Evolutionary conservation across 257 asterid genomes (phyloP), one percentile per base, ranked within the genome.

Genomic region (Solanum sparsipilum): DNA sequence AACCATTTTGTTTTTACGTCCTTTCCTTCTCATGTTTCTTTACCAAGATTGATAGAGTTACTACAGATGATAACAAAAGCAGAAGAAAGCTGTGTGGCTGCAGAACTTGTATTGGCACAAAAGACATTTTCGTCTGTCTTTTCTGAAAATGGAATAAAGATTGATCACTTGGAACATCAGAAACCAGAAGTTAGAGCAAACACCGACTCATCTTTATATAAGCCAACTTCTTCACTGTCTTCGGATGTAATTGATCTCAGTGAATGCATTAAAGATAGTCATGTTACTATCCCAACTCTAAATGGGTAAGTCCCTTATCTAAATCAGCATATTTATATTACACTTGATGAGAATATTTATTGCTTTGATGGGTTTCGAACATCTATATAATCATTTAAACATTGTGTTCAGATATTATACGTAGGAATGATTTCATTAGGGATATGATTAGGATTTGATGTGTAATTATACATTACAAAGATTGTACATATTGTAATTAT

Each of bases 211-310:
- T 90, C 92, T 83, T 74, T 31, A 65, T 78, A 88, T 41, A 89
- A 89, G 48, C 35, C 75, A 34, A 72, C 39, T 90, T 71, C 88
- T 84, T 89, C 93, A 41, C 82, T 65, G 68, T 91, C 93, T 85
- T 90, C 91, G 23, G 93, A 83, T 88, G 84, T 93, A 81, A 88
- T 96, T 91, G 98, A 96, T 91, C 96, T 95, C 86, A 91, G 95
- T 91, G 92, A 89, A 89, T 92, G 95, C 90, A 94, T 94, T 76
- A 90, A 90, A 90, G 94, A 93, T 90, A 91, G 93, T 89, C 91
- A 90, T 88, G 98, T 96, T 92, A 93, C 98, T 1, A 82, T 95
- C 73, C 99, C 99, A 89, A 92, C 98, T 70, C 93, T 96, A 4
- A 96, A 96, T 73, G 98, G 99, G 98, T 95, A 94, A 92, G 56